Evolutionary conservation across 2,329 filamentous ascomycete species (phyloP), one percentile per base, ranked within the genome.

Genomic region (Ceratocystiopsis sp.): DNA sequence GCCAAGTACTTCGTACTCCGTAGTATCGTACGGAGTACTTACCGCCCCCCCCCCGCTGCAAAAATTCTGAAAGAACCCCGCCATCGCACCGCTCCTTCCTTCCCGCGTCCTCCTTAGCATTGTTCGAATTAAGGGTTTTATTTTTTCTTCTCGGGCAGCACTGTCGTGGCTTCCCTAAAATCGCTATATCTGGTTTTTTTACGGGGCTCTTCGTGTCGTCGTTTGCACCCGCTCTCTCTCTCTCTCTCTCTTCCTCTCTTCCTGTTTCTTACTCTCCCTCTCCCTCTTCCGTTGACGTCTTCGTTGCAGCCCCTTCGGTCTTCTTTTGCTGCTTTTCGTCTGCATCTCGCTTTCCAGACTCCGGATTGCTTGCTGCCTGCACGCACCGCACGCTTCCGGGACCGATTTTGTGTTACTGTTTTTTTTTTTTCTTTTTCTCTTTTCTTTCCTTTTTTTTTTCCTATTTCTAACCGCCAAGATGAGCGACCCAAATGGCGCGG

Each of bases 401-500:
- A 29, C 25, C 25, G 25, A 11, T 7, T 11, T 29, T 29, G 25
- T 29, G 25, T 29, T 29, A 9, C 25, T 10, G 6, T 29, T 29
- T 29, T 29, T 11, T 29, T 29, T 29, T 29, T 10, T 10, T 8
- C 19, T 21, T 21, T 35, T 19, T 21, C 9, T 14, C 40, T 40
- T 17, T 34, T 6, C 12, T 35, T 36, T 36, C n/a, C 35, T 14
- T 19, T 32, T 3, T 15, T 33, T 13, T 41, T 13, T 1, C 25
- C 16, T 16, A 13, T 29, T 37, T 25, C n/a, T 14, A 25, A 34
- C 33, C 41, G 42, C 34, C 45, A 87, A 67, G 57, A 93, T 93
- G 85, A 87, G 82, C 69, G 79, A 86, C 66, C 70, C 80, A 58
- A 78, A 84, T 67, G 76, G 77, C 62, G 87, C 80, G 68, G 91